Percentiles rank a stretch among this genome's conserved stretches.
These are phyloP conservation scores for Polyporus arcularius DNA, from an alignment of 768 basidiomycete species.

Conservation along the genomic window DNA sequence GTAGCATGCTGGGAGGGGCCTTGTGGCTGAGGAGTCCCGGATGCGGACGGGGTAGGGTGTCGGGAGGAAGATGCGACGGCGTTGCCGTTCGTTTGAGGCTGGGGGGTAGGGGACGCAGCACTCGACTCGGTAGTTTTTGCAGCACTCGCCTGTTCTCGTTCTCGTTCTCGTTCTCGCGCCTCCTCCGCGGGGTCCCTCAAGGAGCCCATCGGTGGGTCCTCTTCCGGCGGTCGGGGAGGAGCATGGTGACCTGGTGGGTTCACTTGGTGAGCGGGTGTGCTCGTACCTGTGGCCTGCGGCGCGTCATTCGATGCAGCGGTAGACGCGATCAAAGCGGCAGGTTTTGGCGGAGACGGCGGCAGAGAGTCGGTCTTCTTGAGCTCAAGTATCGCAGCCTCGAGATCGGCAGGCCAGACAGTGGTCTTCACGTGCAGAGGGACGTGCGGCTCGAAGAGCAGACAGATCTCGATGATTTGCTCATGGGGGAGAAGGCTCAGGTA, in stretches of 20 bases:
- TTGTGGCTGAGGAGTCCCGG: slow-evolving; percentile 16
- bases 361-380: slow-evolving; percentile 36
- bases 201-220: slow-evolving; percentile 26
- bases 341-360: slow-evolving; percentile 19
- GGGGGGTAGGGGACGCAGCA: slow-evolving; percentile 1
- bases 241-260: slow-evolving; percentile 15
- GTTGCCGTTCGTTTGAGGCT: not conserved
- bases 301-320: slow-evolving; percentile 15
- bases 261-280: slow-evolving; percentile 25
- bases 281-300: slow-evolving; percentile 8
- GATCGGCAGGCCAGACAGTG: slow-evolving; percentile 73
- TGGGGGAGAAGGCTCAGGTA: slow-evolving; percentile 70
- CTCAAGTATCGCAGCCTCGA: slow-evolving; percentile 61
- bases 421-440: slow-evolving; percentile 63
- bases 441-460: slow-evolving; percentile 69
- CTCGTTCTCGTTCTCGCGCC: not conserved
- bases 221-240: not conserved
- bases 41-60: slow-evolving; percentile 14
- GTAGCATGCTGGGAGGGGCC: slow-evolving; percentile 12
- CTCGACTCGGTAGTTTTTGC: slow-evolving; percentile 3
- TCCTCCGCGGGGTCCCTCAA: slow-evolving; percentile 20
- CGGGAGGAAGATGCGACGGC: not conserved
- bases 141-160: slow-evolving; percentile 4
- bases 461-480: slow-evolving; percentile 78
- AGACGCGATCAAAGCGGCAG: not conserved